Base-by-base conservation (phyloP, 306 rosid species). In the Senna tora region DNA sequence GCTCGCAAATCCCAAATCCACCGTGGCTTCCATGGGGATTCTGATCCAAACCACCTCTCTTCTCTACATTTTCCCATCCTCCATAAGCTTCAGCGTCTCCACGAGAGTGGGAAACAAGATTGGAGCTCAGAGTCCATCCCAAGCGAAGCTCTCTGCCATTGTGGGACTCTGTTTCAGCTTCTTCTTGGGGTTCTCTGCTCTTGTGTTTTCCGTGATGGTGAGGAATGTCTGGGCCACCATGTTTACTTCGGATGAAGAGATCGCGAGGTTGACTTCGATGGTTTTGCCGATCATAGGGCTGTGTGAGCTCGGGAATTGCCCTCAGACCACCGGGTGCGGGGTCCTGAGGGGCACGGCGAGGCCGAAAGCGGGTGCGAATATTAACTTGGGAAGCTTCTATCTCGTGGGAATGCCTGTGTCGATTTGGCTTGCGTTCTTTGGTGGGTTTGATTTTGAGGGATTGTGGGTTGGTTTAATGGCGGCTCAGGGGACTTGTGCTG, bases 241-340 rank as follows among this genome's bases (percentile, higher is more conserved):
- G 95, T 95, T 95, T 68, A 89, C 99, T 0, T 16, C 63, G 0
- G 99, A 95, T 45, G 58, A 71, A 54, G 96, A 91, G 63, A 95
- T 95, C 25, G 42, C 89, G 25, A 32, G 43, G 0, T 55, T 91
- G 19, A 89, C 96, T 6, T 78, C 97, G 0, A 38, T 78, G 81
- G 97, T 91, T 14, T 82, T 95, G 43, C 99, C 99, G 0, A 84
- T 95, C 47, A 87, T 95, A 6, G 99, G 99, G 5, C 87, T 95
- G 0, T 95, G 99, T 58, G 97, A 95, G 79, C 86, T 95, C 0
- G 97, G 99, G 21, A 95, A 95, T 58, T 91, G 96, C 55, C 97
- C 99, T 5, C 97, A 95, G 46, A 95, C 99, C 20, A 88, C 97
- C 0, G 97, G 97, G 3, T 91, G 99, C 55, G 99, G 99, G n/a